Conservation (phyloP, 2,329 filamentous ascomycete species). For the Venturia oleaginea region DNA sequence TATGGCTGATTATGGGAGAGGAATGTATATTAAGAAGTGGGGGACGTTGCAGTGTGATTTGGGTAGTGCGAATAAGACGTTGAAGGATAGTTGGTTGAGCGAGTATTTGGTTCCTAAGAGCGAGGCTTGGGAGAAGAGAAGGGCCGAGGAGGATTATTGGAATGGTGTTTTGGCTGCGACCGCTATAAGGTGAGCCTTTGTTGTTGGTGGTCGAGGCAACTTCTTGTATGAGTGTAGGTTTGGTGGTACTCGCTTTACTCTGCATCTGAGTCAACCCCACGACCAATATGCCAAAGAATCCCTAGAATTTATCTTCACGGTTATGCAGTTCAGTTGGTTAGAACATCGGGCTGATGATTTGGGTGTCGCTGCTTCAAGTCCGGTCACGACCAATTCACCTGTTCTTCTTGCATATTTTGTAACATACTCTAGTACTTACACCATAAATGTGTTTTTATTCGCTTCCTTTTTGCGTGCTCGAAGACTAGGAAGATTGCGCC, state of each 20-base stretch:
- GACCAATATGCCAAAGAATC: not conserved
- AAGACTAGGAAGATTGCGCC: too few species aligned
- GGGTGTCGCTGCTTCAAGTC: not conserved
- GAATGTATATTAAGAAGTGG: constrained; percentile 17
- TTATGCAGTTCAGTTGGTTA: not conserved
- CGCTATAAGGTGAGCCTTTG: constrained; percentile 6
- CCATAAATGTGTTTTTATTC: too few species aligned
- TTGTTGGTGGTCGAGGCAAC: not conserved
- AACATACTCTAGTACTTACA: too few species aligned
- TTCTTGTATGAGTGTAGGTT: not conserved
- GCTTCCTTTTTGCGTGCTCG: too few species aligned
- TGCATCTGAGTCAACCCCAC: not conserved
- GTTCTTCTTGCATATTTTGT: too few species aligned
- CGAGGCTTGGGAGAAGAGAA: not conserved
- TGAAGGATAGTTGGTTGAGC: constrained; percentile 15
- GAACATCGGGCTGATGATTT: not conserved
- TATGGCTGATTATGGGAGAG: constrained; percentile 15
- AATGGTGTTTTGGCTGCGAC: constrained; percentile 1
- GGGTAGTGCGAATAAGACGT: constrained; percentile 5
- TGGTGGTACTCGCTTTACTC: not conserved
- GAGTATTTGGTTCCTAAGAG: constrained; percentile 13
- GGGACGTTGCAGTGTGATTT: constrained; percentile 15
- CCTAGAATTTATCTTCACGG: not conserved
- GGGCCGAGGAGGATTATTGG: constrained; percentile 11
- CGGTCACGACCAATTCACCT: not conserved